Conservation (phyloP, 202 grass and related monocot species). For the Alloteropsis angusta region DNA sequence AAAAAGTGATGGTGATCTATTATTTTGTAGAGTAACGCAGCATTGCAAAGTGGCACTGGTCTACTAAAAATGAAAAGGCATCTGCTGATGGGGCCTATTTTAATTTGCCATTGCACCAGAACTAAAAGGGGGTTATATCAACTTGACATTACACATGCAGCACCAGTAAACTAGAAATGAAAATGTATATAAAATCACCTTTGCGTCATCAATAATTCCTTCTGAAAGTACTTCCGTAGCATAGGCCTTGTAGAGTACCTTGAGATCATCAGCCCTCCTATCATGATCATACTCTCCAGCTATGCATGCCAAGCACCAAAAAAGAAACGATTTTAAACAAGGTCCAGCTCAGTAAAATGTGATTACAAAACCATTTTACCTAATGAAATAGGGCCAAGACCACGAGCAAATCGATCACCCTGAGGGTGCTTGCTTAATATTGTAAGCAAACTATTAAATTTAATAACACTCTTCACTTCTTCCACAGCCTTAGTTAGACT, state of each 20-base stretch:
- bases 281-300: conserved; percentile 67
- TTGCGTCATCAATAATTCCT: conserved; percentile 57
- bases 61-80: too few relatives aligned
- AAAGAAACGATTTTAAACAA: conserved; percentile 22
- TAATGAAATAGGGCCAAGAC: conserved; percentile 82
- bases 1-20: neutral
- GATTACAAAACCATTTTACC: conserved; percentile 38
- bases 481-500: conserved; percentile 47
- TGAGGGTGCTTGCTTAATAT: conserved; percentile 68
- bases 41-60: neutral
- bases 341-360: conserved; percentile 7
- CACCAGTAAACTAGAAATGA: conserved; percentile 25
- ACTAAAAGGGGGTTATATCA: neutral
- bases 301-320: conserved; percentile 29
- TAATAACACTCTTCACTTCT: conserved; percentile 69
- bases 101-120: neutral
- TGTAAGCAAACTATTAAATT: conserved; percentile 66
- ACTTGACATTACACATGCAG: neutral
- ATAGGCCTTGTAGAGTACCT: conserved; percentile 74
- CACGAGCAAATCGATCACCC: conserved; percentile 48
- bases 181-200: conserved; percentile 41
- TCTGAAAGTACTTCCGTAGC: conserved; percentile 65
- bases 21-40: neutral
- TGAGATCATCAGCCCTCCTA: conserved; percentile 63
- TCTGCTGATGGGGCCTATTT: conserved; percentile 9